Evolutionary conservation across 1,284 basidiomycete genomes (phyloP), one percentile per base, ranked within the genome.

Genomic region (Volvariella volvacea): DNA sequence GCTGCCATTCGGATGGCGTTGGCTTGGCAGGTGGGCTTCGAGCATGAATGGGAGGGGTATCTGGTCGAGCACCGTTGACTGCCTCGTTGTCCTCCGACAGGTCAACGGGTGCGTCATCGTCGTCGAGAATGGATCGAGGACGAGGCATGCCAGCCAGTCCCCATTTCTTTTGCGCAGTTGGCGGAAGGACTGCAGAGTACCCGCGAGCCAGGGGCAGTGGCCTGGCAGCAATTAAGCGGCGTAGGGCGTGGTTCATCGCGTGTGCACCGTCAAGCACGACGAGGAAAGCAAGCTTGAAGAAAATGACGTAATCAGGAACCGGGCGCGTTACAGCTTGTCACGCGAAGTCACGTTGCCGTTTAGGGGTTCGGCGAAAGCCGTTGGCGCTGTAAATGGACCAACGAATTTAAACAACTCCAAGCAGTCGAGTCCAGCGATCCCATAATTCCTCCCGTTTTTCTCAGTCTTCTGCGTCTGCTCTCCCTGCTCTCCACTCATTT

Each of bases 41-140:
- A 19, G 66, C 63, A 48, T 69, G 70, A 21, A 59, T 59, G 44
- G 64, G 75, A 44, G 58, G 66, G 22, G 64, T 61, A 41, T 60
- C 57, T 21, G 64, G 59, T 15, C 61, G 59, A 15, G 52, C 49
- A 10, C 69, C 70, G 49, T 74, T 66, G 36, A 72, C 71, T 39
- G 64, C 63, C 39, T 73, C 69, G 47, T 69, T 66, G 58, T 80
- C 74, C 59, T 79, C 76, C 45, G 66, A 67, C 30, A 80, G 65
- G 58, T 81, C 76, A 43, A 72, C 61, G 10, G 64, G 59, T 7
- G 65, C 55, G 48, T 64, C 61, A 50, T 73, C 65, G 49, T 72
- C 68, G 48, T 74, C 68, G 46, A 78, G 64, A 46, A 83, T 72
- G 8, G 82, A 73, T 20, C 64, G 66, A n/a, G 80, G 50, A 57